Evolutionary conservation across 176 grass and related monocot species (phyloP).

Genomic region (Rhynchospora pubera): DNA sequence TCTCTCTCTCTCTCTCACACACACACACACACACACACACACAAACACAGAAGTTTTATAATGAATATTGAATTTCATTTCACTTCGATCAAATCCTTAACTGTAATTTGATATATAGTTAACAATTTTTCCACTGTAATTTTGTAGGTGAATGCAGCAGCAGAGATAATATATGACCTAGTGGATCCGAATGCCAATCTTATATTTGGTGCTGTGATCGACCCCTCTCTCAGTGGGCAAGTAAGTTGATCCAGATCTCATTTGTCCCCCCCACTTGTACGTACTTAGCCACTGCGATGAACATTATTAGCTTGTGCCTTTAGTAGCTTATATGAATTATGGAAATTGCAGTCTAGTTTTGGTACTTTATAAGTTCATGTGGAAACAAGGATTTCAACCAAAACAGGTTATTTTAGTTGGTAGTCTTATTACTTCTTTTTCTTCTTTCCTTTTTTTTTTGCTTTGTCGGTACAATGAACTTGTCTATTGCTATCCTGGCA

Average conservation of each 20-base stretch:
- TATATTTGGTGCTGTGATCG: slow-evolving; percentile 98
- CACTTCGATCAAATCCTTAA: background rate
- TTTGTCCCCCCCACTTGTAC: background rate
- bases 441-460: background rate
- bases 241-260: slow-evolving; percentile 38
- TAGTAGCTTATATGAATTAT: background rate
- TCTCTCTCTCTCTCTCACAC: slow-evolving; percentile 24
- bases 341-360: background rate
- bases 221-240: slow-evolving; percentile 81
- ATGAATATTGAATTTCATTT: background rate
- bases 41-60: background rate
- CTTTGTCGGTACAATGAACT: background rate
- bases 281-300: background rate
- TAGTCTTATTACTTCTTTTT: background rate
- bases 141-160: slow-evolving; percentile 84
- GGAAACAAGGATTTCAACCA: background rate
- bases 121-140: slow-evolving; percentile 3
- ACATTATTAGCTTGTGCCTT: background rate
- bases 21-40: too few species aligned
- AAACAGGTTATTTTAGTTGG: background rate
- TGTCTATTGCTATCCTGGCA: background rate
- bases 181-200: slow-evolving; percentile 98
- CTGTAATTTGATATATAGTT: background rate
- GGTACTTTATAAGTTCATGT: background rate
- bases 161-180: slow-evolving; percentile 95